Evolutionary conservation across 257 asterid genomes (phyloP).

Genomic region (Solanum lycopersicoides): DNA sequence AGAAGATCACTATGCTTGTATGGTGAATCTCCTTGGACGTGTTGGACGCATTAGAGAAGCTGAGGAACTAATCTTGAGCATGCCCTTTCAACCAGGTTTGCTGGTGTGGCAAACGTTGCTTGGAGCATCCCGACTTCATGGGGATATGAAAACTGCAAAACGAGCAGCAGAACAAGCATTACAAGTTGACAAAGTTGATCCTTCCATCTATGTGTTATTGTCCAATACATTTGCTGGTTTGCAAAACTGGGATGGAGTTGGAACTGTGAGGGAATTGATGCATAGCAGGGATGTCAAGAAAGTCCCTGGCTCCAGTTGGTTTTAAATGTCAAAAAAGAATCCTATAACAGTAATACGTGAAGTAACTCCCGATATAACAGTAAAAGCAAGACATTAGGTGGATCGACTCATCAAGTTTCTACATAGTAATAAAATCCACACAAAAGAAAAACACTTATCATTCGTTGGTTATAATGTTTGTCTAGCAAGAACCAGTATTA

Average conservation of each 20-base stretch:
- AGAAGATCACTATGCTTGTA: conserved; percentile 67
- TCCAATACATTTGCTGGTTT: conserved; percentile 54
- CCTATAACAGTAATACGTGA: too few relatives aligned
- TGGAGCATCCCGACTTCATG: conserved; percentile 52
- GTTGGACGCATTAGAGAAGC: conserved; percentile 54
- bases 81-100: conserved; percentile 36
- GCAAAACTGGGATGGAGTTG: conserved; percentile 41
- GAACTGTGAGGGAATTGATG: conserved; percentile 33
- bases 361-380: not conserved
- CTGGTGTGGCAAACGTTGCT: conserved; percentile 69
- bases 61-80: conserved; percentile 28
- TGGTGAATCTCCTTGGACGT: conserved; percentile 60
- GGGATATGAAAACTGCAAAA: conserved; percentile 50
- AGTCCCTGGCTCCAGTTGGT: conserved; percentile 74
- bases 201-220: conserved; percentile 50
- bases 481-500: not conserved
- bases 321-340: conserved; percentile 11
- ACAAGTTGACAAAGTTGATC: conserved; percentile 32
- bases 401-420: not conserved
- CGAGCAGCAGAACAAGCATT: conserved; percentile 49
- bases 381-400: not conserved
- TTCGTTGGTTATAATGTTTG: not conserved
- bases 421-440: not conserved
- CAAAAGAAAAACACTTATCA: not conserved
- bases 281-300: conserved; percentile 50